These are phyloP conservation scores for Aureobasidium pullulans DNA, from an alignment of 2,329 filamentous ascomycete species.

Conservation along the genomic window DNA sequence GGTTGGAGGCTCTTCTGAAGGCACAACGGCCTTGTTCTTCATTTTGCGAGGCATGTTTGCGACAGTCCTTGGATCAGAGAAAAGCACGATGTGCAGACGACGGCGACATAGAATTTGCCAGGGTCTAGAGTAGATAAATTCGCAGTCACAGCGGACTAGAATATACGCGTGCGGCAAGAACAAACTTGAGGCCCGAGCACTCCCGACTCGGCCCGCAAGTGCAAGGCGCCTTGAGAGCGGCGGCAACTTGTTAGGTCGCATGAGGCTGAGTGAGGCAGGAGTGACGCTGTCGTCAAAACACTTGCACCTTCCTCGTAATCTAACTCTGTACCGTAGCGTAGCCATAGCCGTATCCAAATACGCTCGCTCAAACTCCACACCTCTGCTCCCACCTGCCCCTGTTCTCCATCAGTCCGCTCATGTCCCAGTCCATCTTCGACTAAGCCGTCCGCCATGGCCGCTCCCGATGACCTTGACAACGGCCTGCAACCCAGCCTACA, in stretches of 20 bases:
- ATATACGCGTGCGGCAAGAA: not conserved
- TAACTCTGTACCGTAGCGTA: not conserved
- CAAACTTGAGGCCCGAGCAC: not conserved
- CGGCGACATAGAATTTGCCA: conserved; percentile 8
- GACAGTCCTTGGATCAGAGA: not conserved
- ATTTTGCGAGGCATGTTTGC: conserved; percentile 13
- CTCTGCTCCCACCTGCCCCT: not conserved
- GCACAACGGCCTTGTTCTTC: conserved; percentile 5
- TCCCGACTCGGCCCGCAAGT: not conserved
- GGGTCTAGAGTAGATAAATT: not conserved
- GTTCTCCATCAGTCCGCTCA: not conserved
- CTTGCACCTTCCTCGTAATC: not conserved
- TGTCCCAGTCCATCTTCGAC: not conserved
- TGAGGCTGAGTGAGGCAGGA: conserved; percentile 1
- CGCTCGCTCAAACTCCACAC: not conserved
- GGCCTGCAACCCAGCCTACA: conserved; percentile 24
- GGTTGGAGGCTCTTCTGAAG: conserved; percentile 17
- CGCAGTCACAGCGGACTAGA: not conserved
- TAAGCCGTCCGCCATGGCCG: not conserved
- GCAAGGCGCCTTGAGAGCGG: not conserved
- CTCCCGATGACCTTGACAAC: not conserved
- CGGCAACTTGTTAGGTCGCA: not conserved
- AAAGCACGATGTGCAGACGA: not conserved
- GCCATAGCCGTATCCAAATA: not conserved
- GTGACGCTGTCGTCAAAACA: not conserved